Evolutionary conservation across 1,139 yeast species (phyloP).

Genomic region (Zygotorulaspora mrakii): DNA sequence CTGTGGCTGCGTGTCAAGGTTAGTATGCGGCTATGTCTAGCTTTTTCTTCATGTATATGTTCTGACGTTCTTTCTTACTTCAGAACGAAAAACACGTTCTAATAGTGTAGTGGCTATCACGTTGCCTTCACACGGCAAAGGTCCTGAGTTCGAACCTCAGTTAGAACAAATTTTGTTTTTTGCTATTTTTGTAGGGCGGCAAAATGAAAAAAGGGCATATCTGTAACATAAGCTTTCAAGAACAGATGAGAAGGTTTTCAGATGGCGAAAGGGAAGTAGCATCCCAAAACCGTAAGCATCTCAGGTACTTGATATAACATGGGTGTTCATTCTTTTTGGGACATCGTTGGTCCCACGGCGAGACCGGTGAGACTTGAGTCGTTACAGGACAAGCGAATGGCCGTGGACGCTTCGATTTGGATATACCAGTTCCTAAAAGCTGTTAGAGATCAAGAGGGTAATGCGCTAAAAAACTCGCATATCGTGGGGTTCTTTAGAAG

Average conservation of each 20-base stretch:
- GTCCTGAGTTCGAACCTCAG: constrained; percentile 40
- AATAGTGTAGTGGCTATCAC: constrained; percentile 39
- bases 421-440: constrained; percentile 95
- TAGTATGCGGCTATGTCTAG: no score
- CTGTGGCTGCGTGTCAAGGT: no score
- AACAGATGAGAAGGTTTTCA: not conserved
- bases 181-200: not conserved
- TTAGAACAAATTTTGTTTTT: constrained; percentile 29
- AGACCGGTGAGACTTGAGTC: constrained; percentile 88
- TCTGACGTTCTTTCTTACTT: no score
- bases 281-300: no score
- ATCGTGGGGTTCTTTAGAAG: constrained; percentile 91
- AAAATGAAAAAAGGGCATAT: not conserved
- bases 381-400: constrained; percentile 66
- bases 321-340: constrained; percentile 99
- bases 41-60: no score
- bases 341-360: constrained; percentile 83
- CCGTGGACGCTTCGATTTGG: constrained; percentile 99
- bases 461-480: constrained; percentile 74
- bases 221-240: not conserved
- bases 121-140: constrained; percentile 40
- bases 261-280: no score
- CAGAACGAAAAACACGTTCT: constrained; percentile 20
- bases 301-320: constrained; percentile 41
- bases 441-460: constrained; percentile 82